phyloP scores from a whole-genome alignment of 805 yeast species.

The Candida yuanshanica region DNA sequence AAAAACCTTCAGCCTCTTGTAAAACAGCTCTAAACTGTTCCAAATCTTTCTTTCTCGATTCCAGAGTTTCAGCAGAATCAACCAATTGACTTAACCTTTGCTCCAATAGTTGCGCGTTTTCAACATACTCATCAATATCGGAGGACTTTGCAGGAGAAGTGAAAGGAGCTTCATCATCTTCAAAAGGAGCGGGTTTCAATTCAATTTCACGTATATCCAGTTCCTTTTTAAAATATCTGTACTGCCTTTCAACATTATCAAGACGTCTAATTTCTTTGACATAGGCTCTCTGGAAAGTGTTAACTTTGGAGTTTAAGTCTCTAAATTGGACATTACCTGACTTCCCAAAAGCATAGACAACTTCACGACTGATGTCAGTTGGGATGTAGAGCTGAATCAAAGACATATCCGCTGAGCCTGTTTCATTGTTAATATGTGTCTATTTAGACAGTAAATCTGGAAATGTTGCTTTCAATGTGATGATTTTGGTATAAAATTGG shows the following conservation, averaged over 20 bases:
- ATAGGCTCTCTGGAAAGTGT: conserved; percentile 84
- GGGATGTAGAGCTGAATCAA: conserved; percentile 90
- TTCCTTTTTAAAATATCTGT: conserved; percentile 48
- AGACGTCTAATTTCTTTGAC: conserved; percentile 82
- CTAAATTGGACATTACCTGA: conserved; percentile 84
- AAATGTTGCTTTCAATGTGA: not conserved
- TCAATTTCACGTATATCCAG: conserved; percentile 43
- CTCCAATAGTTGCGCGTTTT: conserved; percentile 67
- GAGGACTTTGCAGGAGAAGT: conserved; percentile 24
- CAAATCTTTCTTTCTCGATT: conserved; percentile 55
- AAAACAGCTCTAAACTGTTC: conserved; percentile 56
- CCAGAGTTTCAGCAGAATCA: conserved; percentile 60
- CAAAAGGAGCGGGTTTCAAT: conserved; percentile 25
- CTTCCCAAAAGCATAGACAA: conserved; percentile 81
- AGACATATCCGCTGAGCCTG: conserved; percentile 94
- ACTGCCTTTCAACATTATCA: conserved; percentile 85
- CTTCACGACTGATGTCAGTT: conserved; percentile 82
- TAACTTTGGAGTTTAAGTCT: conserved; percentile 78
- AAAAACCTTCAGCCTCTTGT: conserved; percentile 44
- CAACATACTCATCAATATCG: conserved; percentile 57
- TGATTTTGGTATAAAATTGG: too few relatives aligned
- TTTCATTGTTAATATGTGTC: conserved; percentile 7
- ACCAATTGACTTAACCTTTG: conserved; percentile 67
- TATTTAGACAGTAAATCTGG: not conserved
- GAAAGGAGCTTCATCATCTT: conserved; percentile 6